Percentiles rank a stretch among this genome's conserved stretches.
Conservation (phyloP, 192 early-diverging fungal genomes). For the Linnemannia exigua region DNA sequence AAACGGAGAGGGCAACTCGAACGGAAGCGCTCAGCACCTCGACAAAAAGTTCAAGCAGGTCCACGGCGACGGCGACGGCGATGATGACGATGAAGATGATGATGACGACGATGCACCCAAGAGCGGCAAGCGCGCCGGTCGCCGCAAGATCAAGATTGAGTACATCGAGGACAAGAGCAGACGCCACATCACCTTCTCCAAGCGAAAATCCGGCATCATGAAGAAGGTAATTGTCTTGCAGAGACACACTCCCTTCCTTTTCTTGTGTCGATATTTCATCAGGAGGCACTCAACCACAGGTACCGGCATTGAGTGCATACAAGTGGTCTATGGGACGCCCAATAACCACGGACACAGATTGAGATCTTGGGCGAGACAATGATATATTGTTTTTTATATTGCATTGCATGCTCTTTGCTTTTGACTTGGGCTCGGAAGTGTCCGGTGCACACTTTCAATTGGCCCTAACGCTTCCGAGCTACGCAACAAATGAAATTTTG, state of each 20-base stretch:
- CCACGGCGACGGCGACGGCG: conserved; percentile 62
- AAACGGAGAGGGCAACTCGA: conserved; percentile 8
- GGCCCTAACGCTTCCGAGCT: conserved; percentile 1
- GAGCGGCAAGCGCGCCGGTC: conserved; percentile 78
- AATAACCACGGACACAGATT: neutral
- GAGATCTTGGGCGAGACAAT: neutral
- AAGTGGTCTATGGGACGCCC: neutral
- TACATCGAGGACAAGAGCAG: conserved; percentile 95
- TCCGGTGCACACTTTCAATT: neutral
- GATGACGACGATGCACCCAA: conserved; percentile 65
- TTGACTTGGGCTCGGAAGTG: neutral
- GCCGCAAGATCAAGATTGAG: conserved; percentile 97
- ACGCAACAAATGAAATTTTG: conserved; percentile 1
- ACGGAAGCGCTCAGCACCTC: conserved; percentile 27
- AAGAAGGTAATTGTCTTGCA: conserved; percentile 79
- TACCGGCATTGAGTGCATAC: neutral
- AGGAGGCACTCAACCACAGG: neutral
- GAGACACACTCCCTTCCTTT: neutral
- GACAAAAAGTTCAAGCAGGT: conserved; percentile 59
- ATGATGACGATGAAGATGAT: conserved; percentile 76
- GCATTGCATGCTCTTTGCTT: neutral
- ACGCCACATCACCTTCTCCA: conserved; percentile 95
- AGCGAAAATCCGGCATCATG: conserved; percentile 98
- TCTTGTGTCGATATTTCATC: neutral
- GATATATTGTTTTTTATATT: conserved; percentile 3